Base-by-base conservation (phyloP, 345 rosid species). In the Populus ilicifolia region DNA sequence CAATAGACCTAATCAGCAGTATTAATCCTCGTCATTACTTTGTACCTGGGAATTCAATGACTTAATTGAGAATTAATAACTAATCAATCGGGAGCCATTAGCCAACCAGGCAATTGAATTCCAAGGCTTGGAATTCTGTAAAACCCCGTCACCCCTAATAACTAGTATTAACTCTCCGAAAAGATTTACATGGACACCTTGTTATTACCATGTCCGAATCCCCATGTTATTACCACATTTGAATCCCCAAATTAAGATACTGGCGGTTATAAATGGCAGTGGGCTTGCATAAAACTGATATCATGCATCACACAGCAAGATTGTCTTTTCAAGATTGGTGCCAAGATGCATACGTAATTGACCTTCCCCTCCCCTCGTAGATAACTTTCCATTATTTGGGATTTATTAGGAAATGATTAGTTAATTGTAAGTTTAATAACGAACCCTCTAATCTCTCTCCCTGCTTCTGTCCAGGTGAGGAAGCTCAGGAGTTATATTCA, bases 401-500 rank as follows among this genome's bases (percentile, higher is more conserved):
- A 79, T 61, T 48, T n/a, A 52, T 17, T 46, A 48, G 0, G 33
- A 71, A 80, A 75, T 72, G 44, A 80, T 70, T 63, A 71, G 78
- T 77, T 78, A 80, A 78, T 83, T 38, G 52, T 67, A 62, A 67
- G 62, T 78, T 80, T 46, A 77, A 69, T 80, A 77, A 69, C 84
- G 75, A 89, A 79, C 84, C 85, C 89, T 79, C 85, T 85, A 84
- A 88, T 85, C 71, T 73, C 83, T 18, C 27, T 27, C 63, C 75
- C 39, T 36, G 52, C 67, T 79, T 80, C 82, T 71, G 79, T 80
- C 78, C 4, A 68, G 75, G 85, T 64, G 80, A 79, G 84, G 88
- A 89, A 90, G 88, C 81, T 84, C 82, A 86, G 89, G 90, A 82
- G 92, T 86, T 90, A 84, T 82, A 83, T 18, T 61, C 71, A 81